These are phyloP conservation scores for Akanthomyces muscarius DNA, from an alignment of 2,329 filamentous ascomycete species.

Conservation along the genomic window DNA sequence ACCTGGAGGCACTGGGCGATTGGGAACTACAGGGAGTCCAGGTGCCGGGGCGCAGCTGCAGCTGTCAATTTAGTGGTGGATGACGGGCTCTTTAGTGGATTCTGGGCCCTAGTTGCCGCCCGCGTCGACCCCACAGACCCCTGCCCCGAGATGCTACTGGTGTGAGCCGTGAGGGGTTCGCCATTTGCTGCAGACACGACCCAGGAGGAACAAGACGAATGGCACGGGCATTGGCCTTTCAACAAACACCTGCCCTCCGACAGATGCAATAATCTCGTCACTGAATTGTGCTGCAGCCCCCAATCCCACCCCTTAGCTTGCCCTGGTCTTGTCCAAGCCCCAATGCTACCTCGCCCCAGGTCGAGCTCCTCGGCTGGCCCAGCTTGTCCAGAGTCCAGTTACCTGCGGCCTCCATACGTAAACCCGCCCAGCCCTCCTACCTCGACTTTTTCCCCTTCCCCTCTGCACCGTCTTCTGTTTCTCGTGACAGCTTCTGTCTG, in stretches of 20 bases:
- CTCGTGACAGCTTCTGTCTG: not conserved
- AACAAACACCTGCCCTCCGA: not conserved
- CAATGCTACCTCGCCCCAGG: conserved; percentile 6
- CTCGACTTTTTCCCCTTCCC: not conserved
- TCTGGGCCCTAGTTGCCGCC: conserved; percentile 10
- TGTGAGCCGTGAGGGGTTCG: conserved; percentile 5
- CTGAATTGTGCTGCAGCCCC: not conserved
- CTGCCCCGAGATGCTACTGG: conserved; percentile 7
- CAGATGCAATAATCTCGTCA: not conserved
- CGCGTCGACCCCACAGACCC: conserved; percentile 7
- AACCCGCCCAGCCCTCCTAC: conserved; percentile 13
- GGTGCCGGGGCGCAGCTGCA: not conserved
- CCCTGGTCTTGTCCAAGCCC: conserved; percentile 7
- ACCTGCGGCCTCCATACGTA: conserved; percentile 10
- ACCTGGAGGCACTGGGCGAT: not conserved
- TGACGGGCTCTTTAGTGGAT: not conserved
- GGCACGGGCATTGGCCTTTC: not conserved
- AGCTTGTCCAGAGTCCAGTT: not conserved
- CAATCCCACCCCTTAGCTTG: not conserved
- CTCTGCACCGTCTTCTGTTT: conserved; percentile 7
- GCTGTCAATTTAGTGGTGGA: not conserved
- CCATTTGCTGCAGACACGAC: not conserved
- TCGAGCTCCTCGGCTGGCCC: not conserved
- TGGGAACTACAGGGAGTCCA: not conserved
- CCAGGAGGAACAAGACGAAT: not conserved